Base-by-base conservation (phyloP, 805 yeast species). In the Lipomyces sp. region DNA sequence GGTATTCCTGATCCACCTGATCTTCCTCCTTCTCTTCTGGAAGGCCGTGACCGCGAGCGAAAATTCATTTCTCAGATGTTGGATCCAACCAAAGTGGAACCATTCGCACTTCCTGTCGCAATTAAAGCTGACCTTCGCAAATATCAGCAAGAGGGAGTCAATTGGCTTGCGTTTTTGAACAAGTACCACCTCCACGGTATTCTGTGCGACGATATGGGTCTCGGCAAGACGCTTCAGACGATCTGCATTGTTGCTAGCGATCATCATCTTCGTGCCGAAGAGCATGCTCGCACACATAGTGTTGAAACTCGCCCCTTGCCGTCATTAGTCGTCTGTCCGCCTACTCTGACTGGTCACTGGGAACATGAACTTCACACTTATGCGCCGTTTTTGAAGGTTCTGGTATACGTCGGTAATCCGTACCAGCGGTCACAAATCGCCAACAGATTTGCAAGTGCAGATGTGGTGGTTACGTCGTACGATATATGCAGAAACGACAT, bases 291-390 rank as follows among this genome's bases (percentile, higher is more conserved):
- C 67, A 87, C 96, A 0, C 77, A 83, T 39, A 82, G 89, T 0
- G 80, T 81, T 11, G 96, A 92, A 73, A 85, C 84, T 45, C 82
- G 96, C 67, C 87, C 85, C 39, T 81, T 95, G 32, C 97, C 98
- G 1, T 86, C 97, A 0, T 80, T 95, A 71, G 87, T 95, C 59
- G 85, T 95, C 18, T 95, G 99, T 80, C 99, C 99, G 0, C 98
- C 99, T 0, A 92, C 98, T 0, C 84, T 95, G 72, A 93, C 98
- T 1, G 99, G 99, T 30, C 99, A 95, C 78, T 95, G 99, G 99
- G 97, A 92, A 76, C 97, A 92, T 76, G 99, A 95, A 78, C 82
- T 95, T 71, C 85, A 86, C 67, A 92, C 90, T 69, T 95, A 92
- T 77, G 90, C 98, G 0, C 97, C 98, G 55, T 89, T 90, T 70